Evolutionary conservation across 1,284 basidiomycete species (phyloP).

Genomic region (Exobasidium cylindrosporum): DNA sequence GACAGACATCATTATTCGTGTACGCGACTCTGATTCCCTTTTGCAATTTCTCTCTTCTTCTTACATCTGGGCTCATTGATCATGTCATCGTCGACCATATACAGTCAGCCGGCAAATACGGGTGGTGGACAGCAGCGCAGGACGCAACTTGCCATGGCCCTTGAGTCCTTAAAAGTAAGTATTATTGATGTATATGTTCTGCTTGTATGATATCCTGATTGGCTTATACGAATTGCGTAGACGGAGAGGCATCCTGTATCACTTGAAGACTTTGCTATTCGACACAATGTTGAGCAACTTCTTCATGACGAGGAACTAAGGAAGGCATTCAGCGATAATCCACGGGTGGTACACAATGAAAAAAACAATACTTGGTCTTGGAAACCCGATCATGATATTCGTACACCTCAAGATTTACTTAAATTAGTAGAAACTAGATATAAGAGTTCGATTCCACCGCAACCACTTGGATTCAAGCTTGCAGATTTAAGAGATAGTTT

Average conservation of each 20-base stretch:
- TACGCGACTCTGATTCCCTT: background rate
- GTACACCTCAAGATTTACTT: constrained; percentile 74
- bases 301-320: constrained; percentile 71
- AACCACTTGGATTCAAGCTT: constrained; percentile 68
- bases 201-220: background rate
- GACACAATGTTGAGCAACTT: constrained; percentile 66
- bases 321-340: constrained; percentile 75
- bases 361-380: constrained; percentile 60
- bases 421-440: constrained; percentile 64
- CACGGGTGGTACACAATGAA: constrained; percentile 72
- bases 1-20: too few relatives aligned
- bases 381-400: constrained; percentile 86
- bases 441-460: constrained; percentile 24
- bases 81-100: constrained; percentile 58
- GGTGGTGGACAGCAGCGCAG: constrained; percentile 76
- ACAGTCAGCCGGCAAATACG: constrained; percentile 79
- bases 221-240: background rate
- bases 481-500: constrained; percentile 81
- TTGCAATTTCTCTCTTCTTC: background rate
- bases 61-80: background rate
- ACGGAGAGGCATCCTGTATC: constrained; percentile 67
- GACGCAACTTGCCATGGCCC: constrained; percentile 79
- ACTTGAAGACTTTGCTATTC: constrained; percentile 76
- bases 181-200: background rate
- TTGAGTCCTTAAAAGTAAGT: constrained; percentile 69